Percentiles rank a stretch among this genome's conserved stretches.
phyloP scores from a whole-genome alignment of 306 rosid species.

The Pueraria montana region DNA sequence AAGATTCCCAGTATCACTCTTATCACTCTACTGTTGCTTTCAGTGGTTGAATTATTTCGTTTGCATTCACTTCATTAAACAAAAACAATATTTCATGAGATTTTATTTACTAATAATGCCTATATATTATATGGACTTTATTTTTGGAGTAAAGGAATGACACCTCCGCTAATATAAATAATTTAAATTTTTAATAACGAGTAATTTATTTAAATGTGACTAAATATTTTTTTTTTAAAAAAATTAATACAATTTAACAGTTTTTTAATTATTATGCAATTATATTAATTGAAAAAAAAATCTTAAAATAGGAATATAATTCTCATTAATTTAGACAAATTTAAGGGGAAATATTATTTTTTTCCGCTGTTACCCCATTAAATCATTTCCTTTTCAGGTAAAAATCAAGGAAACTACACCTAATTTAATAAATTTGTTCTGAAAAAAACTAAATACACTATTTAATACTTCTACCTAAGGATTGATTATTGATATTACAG shows the following conservation, averaged over 20 bases:
- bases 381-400: background rate
- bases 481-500: background rate
- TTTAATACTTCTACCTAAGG: background rate
- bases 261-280: background rate
- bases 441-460: background rate
- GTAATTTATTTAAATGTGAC: background rate
- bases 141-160: background rate
- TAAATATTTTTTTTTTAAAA: background rate
- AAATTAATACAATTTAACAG: background rate
- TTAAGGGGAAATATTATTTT: background rate
- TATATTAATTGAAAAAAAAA: background rate
- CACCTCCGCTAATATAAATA: background rate
- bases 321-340: background rate
- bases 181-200: background rate
- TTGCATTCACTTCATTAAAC: background rate
- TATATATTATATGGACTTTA: background rate
- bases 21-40: constrained; percentile 28
- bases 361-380: no score
- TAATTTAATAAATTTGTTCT: background rate
- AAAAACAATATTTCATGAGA: background rate
- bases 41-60: constrained; percentile 20
- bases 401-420: background rate
- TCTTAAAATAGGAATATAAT: background rate
- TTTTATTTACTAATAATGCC: constrained; percentile 11
- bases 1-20: constrained; percentile 51